Evolutionary conservation across 768 basidiomycete species (phyloP).

Genomic region (Ramaria rubella): DNA sequence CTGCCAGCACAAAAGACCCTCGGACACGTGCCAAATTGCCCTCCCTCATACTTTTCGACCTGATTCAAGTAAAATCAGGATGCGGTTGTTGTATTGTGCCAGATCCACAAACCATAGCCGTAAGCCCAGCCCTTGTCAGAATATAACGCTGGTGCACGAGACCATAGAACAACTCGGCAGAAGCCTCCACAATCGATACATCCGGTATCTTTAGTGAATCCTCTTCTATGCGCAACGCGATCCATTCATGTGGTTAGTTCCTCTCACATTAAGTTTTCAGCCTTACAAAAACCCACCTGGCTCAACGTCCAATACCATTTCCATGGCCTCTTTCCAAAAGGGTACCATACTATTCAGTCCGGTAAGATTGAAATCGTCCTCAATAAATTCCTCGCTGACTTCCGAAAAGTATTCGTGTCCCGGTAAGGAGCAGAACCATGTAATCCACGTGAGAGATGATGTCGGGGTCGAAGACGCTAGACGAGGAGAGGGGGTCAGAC

Average conservation of each 20-base stretch:
- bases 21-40: constrained; percentile 89
- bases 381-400: constrained; percentile 97
- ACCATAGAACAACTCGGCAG: constrained; percentile 95
- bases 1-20: constrained; percentile 88
- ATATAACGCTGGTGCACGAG: constrained; percentile 98
- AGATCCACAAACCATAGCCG: constrained; percentile 88
- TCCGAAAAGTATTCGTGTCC: constrained; percentile 98
- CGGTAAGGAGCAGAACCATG: constrained; percentile 91
- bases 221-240: constrained; percentile 35
- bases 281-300: constrained; percentile 61
- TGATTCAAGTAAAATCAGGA: constrained; percentile 27
- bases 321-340: constrained; percentile 99
- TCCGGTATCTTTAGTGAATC: constrained; percentile 96
- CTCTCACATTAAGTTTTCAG: constrained; percentile 17
- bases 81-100: no score
- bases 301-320: constrained; percentile 99
- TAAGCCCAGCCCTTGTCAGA: constrained; percentile 86
- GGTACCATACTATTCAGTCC: constrained; percentile 94
- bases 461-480: constrained; percentile 85
- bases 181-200: constrained; percentile 96
- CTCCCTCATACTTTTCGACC: constrained; percentile 94
- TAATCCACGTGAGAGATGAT: constrained; percentile 91
- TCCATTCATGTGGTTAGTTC: constrained; percentile 11
- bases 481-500: constrained; percentile 2
- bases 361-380: constrained; percentile 98